phyloP scores from a whole-genome alignment of 208 protist species.

The Leishmania tarentolae region DNA sequence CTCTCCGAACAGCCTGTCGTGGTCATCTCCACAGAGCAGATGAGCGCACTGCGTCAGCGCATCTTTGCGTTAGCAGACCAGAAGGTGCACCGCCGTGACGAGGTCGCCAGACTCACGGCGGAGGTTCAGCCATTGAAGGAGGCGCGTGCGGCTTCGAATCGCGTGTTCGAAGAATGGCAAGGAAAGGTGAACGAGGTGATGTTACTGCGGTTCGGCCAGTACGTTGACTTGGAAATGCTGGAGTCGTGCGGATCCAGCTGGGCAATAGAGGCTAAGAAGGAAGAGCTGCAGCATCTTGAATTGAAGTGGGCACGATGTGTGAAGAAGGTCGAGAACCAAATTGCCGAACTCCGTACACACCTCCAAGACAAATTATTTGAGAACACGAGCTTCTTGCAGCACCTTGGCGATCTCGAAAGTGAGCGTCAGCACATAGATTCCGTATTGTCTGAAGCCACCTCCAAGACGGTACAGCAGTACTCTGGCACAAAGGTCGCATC shows the following conservation, averaged over 20 bases:
- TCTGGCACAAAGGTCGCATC: slow-evolving; percentile 77
- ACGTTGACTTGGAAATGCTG: slow-evolving; percentile 93
- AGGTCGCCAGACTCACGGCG: slow-evolving; percentile 52
- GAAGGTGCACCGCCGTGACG: slow-evolving; percentile 61
- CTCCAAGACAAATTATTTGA: slow-evolving; percentile 66
- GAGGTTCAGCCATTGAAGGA: slow-evolving; percentile 74
- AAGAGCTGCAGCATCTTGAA: slow-evolving; percentile 86
- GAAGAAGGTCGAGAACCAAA: slow-evolving; percentile 64
- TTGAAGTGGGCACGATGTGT: slow-evolving; percentile 74
- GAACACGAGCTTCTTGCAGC: slow-evolving; percentile 90
- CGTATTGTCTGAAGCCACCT: slow-evolving; percentile 70
- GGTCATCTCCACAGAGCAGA: slow-evolving; percentile 74
- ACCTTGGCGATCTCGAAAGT: slow-evolving; percentile 78
- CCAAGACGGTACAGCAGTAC: slow-evolving; percentile 73
- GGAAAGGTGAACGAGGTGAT: slow-evolving; percentile 92
- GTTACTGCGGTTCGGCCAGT: slow-evolving; percentile 95
- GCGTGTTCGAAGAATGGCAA: slow-evolving; percentile 81
- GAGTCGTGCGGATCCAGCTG: slow-evolving; percentile 87
- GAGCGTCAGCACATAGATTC: slow-evolving; percentile 81
- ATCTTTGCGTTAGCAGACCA: slow-evolving; percentile 82
- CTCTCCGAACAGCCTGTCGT: slow-evolving; percentile 61
- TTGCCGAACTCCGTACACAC: slow-evolving; percentile 65
- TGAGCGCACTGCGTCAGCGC: slow-evolving; percentile 66
- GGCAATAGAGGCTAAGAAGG: slow-evolving; percentile 89
- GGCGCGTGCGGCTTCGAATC: slow-evolving; percentile 69